Base-by-base conservation (phyloP, 352 stramenopile genomes). In the Phytophthora pluvialis region DNA sequence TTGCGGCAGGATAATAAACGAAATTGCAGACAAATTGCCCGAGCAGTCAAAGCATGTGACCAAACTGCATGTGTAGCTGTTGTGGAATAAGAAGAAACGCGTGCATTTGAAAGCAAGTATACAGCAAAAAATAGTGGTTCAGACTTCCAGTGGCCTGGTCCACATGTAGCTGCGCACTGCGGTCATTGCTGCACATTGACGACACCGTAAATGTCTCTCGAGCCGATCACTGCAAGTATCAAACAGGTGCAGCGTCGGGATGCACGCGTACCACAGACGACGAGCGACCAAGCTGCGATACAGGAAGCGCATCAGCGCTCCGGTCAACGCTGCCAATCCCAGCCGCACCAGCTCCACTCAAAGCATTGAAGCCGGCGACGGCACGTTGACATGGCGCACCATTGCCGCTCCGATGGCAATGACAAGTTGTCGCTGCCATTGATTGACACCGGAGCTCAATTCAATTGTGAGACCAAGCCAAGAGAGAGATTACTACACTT, bases 241-340 rank as follows among this genome's bases (percentile, higher is more conserved):
- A 62, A 65, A 64, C 46, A 65, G 61, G 46, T 28, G 42, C 36
- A 58, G 38, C 21, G 7, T 61, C 42, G 32, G 49, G 50, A 31
- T 54, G 36, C 47, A 52, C 28, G 21, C 28, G 15, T 38, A 54
- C 60, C 52, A 48, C 25, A 25, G 2, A 39, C 54, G 45, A 70
- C 40, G 54, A 39, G 33, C 61, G 45, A 64, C 45, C 46, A 59
- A 48, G 21, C 58, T 60, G 48, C 32, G 48, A 66, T 60, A 60
- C 48, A 33, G 45, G 40, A 59, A 48, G 18, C 18, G 16, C 47
- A n/a, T 32, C 26, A 28, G 15, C n/a, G n/a, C 15, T 18, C n/a
- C 10, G 21, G 21, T 47, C 25, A 66, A 47, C 51, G 7, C 32
- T 59, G 35, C 46, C 25, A 28, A 70, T 56, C 33, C 5, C 21